Evolutionary conservation across 2,329 filamentous ascomycete species (phyloP), one percentile per base, ranked within the genome.

Genomic region (Thelonectria olida): DNA sequence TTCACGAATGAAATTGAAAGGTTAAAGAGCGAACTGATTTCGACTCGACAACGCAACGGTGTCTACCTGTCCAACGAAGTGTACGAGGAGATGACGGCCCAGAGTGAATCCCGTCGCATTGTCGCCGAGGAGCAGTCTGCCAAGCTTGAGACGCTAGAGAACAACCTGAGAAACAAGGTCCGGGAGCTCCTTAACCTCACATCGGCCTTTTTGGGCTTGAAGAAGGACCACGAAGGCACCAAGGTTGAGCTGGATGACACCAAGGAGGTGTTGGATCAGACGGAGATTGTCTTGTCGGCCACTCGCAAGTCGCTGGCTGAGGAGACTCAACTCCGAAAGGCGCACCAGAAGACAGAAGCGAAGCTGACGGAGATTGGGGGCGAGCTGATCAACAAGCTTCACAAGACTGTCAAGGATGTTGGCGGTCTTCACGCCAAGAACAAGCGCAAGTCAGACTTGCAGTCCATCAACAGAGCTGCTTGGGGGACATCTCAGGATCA

Each of bases 1-100:
- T 97, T 97, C 66, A 96, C 95, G 0, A 82, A 85, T 22, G 96
- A 99, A 74, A 97, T 99, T 52, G 93, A 99, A 76, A 96, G 93
- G 74, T 83, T 99, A 34, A 97, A 97, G 81, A 92, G 91, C 68
- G 96, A 99, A 74, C 83, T 99, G 13, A 96, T 97, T 66, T 91
- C 93, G 3, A 97, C 96, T 6, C 85, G 96, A 22, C 93, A 97
- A 74, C 90, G 96, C 36, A 97, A 98, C 74, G 96, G 96, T 54
- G 95, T 99, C 2, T 98, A 98, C 74, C 84, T 99, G 31, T 91
- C 95, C 0, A 91, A 92, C 58, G 93, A 97, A 60, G 87, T 87
- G 15, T 97, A 93, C 72, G 95, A 98, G 74, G 92, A 97, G 70
- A 91, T 99, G 79, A 95, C 90, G 0, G 91, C 92, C 5, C 90